A percentile compares a stretch with the other conserved stretches of the same genome.
phyloP scores from a whole-genome alignment of 2,329 filamentous ascomycete genomes.

The Alternaria longipes region DNA sequence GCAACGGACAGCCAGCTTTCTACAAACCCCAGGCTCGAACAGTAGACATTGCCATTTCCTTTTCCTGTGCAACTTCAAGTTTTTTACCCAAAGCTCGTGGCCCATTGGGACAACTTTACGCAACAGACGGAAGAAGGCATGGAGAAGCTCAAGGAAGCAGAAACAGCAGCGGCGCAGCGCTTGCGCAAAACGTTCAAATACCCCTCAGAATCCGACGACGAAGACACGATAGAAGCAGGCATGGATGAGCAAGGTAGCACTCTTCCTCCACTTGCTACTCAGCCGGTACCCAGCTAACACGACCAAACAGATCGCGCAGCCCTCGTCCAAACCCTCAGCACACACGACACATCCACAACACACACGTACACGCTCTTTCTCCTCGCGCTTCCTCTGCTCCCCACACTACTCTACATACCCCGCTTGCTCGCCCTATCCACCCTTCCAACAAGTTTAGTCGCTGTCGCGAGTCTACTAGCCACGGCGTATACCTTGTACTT shows the following conservation, averaged over 20 bases:
- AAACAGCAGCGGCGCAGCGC: slow-evolving; percentile 60
- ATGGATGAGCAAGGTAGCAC: slow-evolving; percentile 77
- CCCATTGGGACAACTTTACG: too few species aligned
- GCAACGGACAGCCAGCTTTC: slow-evolving; percentile 20
- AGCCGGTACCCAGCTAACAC: slow-evolving; percentile 1
- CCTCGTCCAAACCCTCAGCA: slow-evolving; percentile 40
- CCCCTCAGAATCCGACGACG: slow-evolving; percentile 65
- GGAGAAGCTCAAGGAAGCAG: slow-evolving; percentile 15
- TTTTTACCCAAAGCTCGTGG: neutral
- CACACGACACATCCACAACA: slow-evolving; percentile 50
- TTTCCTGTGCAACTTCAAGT: neutral
- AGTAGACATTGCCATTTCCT: neutral
- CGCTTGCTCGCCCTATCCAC: slow-evolving; percentile 54
- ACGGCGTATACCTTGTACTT: slow-evolving; percentile 69
- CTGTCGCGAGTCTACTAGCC: slow-evolving; percentile 69
- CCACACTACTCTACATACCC: slow-evolving; percentile 65
- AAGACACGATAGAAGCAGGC: slow-evolving; percentile 66
- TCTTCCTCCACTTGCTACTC: neutral
- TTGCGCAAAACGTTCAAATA: slow-evolving; percentile 82
- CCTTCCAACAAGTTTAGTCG: slow-evolving; percentile 63
- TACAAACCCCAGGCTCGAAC: neutral
- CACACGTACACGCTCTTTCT: slow-evolving; percentile 65
- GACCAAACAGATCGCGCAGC: slow-evolving; percentile 39
- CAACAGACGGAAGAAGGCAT: neutral
- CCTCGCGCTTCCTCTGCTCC: slow-evolving; percentile 67